Conservation (phyloP, 192 early-diverging fungal genomes). For the Coemansia sp. region DNA sequence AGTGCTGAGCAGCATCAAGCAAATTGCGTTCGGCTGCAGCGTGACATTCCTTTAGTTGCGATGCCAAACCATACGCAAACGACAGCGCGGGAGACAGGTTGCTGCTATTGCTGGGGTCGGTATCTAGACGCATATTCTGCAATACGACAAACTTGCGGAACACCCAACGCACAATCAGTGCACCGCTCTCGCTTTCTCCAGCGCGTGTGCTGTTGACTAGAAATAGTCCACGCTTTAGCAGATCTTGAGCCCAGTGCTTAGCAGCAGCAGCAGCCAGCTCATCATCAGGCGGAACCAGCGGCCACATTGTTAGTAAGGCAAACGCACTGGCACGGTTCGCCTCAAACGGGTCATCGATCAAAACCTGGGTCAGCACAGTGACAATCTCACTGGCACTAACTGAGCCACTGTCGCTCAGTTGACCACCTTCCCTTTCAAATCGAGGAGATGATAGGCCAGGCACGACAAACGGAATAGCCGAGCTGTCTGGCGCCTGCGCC, state of each 20-base stretch:
- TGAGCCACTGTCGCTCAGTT: neutral
- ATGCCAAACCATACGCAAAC: constrained; percentile 32
- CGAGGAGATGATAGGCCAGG: constrained; percentile 26
- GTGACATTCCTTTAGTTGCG: constrained; percentile 23
- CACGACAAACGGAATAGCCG: constrained; percentile 27
- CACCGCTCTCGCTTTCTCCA: constrained; percentile 81
- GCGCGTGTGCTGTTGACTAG: constrained; percentile 69
- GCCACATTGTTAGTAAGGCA: constrained; percentile 69
- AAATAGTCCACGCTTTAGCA: constrained; percentile 64
- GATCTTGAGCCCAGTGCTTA: constrained; percentile 37
- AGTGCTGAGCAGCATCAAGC: constrained; percentile 50
- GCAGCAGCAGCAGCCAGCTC: constrained; percentile 48
- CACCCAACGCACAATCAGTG: constrained; percentile 74
- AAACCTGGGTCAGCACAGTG: constrained; percentile 58
- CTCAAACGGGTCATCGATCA: constrained; percentile 70
- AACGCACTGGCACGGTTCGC: constrained; percentile 75
- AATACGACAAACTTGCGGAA: constrained; percentile 75
- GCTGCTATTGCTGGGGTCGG: neutral
- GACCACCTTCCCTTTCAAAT: constrained; percentile 6
- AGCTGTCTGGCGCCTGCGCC: constrained; percentile 25
- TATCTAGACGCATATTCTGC: constrained; percentile 31
- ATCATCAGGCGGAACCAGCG: constrained; percentile 64
- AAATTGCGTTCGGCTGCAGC: constrained; percentile 51
- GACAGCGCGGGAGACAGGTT: constrained; percentile 9
- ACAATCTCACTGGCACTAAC: constrained; percentile 44